Evolutionary conservation across 1,284 basidiomycete species (phyloP).

Genomic region (Xerocomus nothofagi): DNA sequence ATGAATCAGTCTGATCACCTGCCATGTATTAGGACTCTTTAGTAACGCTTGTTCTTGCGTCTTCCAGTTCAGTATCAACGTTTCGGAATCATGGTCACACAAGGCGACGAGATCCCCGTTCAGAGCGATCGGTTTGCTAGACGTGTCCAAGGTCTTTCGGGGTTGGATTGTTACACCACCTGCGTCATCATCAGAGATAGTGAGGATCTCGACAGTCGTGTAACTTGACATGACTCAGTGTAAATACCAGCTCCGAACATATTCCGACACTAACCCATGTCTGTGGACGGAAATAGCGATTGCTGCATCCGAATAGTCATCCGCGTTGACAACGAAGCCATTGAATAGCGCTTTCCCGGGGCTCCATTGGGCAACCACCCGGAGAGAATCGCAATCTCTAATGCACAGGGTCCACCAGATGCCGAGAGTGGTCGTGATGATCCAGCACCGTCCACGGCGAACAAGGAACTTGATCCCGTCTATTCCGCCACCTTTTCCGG

Average conservation of each 20-base stretch:
- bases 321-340: conserved; percentile 49
- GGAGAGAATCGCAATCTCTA: conserved; percentile 44
- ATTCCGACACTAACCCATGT: conserved; percentile 38
- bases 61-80: conserved; percentile 54
- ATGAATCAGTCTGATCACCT: conserved; percentile 14
- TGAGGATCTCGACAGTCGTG: conserved; percentile 23
- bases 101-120: conserved; percentile 51
- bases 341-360: conserved; percentile 52
- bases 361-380: conserved; percentile 47
- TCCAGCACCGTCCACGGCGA: conserved; percentile 40
- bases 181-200: conserved; percentile 17
- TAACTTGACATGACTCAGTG: conserved; percentile 15
- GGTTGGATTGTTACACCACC: conserved; percentile 12
- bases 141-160: conserved; percentile 30
- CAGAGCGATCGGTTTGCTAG: conserved; percentile 46
- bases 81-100: conserved; percentile 50
- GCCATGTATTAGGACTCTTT: conserved; percentile 36
- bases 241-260: neutral
- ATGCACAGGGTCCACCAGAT: conserved; percentile 57
- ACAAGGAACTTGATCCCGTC: conserved; percentile 54
- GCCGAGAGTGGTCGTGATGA: conserved; percentile 55
- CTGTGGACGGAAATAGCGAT: conserved; percentile 49
- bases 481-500: conserved; percentile 42
- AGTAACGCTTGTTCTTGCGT: conserved; percentile 46
- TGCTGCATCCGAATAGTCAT: conserved; percentile 42